phyloP scores from a whole-genome alignment of 768 basidiomycete species.

The Tricholoma matsutake region DNA sequence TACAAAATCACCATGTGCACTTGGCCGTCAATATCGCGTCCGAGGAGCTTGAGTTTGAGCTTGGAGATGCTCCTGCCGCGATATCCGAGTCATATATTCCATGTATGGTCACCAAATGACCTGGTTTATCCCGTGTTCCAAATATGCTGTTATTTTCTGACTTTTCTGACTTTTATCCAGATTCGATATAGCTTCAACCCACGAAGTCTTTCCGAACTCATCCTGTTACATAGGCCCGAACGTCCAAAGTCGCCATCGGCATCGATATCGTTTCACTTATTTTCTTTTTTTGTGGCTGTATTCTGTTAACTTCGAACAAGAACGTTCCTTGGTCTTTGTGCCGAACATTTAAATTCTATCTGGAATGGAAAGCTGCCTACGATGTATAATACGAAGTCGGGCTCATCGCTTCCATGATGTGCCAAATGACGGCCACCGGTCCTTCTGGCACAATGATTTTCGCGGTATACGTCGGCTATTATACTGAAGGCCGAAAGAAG shows the following conservation, averaged over 20 bases:
- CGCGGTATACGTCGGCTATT: slow-evolving; percentile 9
- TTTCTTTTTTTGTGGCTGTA: too few species aligned
- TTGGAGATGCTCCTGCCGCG: slow-evolving; percentile 14
- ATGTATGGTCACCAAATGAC: background rate
- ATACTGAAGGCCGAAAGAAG: slow-evolving; percentile 18
- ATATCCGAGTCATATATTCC: background rate
- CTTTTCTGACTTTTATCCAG: background rate
- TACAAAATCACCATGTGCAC: slow-evolving; percentile 11
- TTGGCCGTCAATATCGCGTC: slow-evolving; percentile 20
- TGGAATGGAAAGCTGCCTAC: background rate
- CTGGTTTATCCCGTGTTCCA: slow-evolving; percentile 1
- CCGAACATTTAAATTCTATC: background rate
- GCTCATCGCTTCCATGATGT: background rate
- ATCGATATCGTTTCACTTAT: background rate
- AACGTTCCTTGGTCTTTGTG: background rate
- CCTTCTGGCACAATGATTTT: background rate
- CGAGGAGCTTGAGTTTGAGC: slow-evolving; percentile 14
- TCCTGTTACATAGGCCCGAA: background rate
- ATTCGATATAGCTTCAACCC: background rate
- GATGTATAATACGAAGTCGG: background rate
- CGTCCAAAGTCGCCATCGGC: background rate
- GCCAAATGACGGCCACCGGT: background rate
- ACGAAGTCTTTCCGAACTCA: background rate
- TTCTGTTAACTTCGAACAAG: background rate
- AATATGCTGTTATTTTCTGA: background rate